These are phyloP conservation scores for Cercospora beticola DNA, from an alignment of 2,329 filamentous ascomycete species.

Conservation along the genomic window DNA sequence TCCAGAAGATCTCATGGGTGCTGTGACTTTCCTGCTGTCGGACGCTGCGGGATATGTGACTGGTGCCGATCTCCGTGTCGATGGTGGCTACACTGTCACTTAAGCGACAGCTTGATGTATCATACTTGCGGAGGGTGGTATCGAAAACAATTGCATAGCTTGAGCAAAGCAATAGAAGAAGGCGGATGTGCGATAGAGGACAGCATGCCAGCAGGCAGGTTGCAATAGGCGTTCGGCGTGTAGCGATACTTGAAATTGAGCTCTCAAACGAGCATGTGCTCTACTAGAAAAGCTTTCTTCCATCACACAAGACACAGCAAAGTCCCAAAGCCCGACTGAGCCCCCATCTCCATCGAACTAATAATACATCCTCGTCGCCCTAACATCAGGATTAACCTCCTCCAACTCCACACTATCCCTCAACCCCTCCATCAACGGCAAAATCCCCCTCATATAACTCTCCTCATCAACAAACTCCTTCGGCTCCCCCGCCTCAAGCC, in stretches of 20 bases:
- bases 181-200: background rate
- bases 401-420: conserved; percentile 40
- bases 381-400: conserved; percentile 42
- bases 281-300: background rate
- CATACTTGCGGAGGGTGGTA: background rate
- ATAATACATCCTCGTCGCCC: conserved; percentile 27
- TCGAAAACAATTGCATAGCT: background rate
- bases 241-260: background rate
- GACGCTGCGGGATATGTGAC: conserved; percentile 75
- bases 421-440: conserved; percentile 40
- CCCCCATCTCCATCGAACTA: no score
- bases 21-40: conserved; percentile 80
- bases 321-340: no score
- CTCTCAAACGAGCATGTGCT: background rate
- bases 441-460: conserved; percentile 41
- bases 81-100: conserved; percentile 46
- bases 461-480: conserved; percentile 38
- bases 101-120: conserved; percentile 24
- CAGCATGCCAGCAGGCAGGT: background rate
- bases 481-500: conserved; percentile 34
- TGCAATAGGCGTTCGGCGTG: background rate
- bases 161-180: background rate
- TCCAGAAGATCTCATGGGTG: conserved; percentile 89
- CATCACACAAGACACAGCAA: no score
- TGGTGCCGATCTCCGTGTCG: conserved; percentile 47